These are phyloP conservation scores for Candida sithepensis DNA, from an alignment of 805 yeast species.

Conservation along the genomic window DNA sequence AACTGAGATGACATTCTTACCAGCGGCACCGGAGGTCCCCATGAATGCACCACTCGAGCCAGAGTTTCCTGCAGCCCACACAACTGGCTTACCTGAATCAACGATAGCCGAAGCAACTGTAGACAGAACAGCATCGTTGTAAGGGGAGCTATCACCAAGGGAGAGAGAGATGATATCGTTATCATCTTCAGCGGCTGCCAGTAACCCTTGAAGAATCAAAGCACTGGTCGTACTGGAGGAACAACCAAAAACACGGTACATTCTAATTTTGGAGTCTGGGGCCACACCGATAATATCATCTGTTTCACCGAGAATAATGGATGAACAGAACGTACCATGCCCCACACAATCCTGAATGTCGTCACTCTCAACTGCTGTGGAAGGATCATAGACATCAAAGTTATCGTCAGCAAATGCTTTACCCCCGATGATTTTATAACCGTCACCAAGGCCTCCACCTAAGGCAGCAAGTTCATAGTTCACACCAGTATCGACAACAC, in stretches of 20 bases:
- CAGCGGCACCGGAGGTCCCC: constrained; percentile 11
- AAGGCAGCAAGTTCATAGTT: constrained; percentile 14
- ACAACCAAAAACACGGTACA: constrained; percentile 20
- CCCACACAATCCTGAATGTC: constrained; percentile 21
- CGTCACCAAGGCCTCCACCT: constrained; percentile 20
- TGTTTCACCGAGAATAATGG: constrained; percentile 19
- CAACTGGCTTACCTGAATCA: constrained; percentile 13
- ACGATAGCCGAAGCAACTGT: constrained; percentile 10
- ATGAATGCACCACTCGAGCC: constrained; percentile 12
- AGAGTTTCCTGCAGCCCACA: constrained; percentile 18
- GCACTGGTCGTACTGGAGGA: constrained; percentile 13
- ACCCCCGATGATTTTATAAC: constrained; percentile 16
- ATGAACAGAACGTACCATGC: constrained; percentile 24
- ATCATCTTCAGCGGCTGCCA: constrained; percentile 10
- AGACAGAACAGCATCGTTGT: constrained; percentile 10
- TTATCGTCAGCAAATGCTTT: constrained; percentile 12
- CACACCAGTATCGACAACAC: constrained; percentile 16
- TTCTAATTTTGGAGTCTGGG: constrained; percentile 16
- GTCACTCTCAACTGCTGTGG: constrained; percentile 4
- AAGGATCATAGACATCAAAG: constrained; percentile 2
- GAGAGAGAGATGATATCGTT: constrained; percentile 14
- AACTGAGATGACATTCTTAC: constrained; percentile 10
- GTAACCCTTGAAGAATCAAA: constrained; percentile 10
- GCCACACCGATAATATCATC: constrained; percentile 19
- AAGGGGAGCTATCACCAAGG: constrained; percentile 18